Base-by-base conservation (phyloP, 345 rosid genomes). In the Draba incana region DNA sequence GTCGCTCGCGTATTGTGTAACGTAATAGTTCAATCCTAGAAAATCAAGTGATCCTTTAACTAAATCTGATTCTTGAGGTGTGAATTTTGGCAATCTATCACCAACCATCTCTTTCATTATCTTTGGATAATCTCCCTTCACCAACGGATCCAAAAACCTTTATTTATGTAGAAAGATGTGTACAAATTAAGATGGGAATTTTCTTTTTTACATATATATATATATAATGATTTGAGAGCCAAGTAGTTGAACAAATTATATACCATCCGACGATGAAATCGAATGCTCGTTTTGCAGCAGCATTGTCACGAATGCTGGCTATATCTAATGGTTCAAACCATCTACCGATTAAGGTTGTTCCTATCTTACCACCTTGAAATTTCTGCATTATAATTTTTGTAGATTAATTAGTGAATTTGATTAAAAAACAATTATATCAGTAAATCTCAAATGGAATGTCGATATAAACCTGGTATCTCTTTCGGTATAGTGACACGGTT, bases 31-130 rank as follows among this genome's bases (percentile, higher is more conserved):
- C n/a, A 77, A 31, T 13, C 80, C 77, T 5, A 77, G 60, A 48
- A 71, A 77, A 61, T 77, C 80, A 33, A 77, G 56, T n/a, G 80
- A 71, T 35, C 69, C 80, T 48, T 50, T 77, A 9, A 71, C 47
- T 25, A 77, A 33, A n/a, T 28, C 57, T 3, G 74, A 68, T 37
- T 77, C 46, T 2, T 2, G n/a, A 16, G 45, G 28, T 23, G 63
- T 49, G 57, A 50, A 76, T 45, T 11, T 41, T 16, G 67, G 75
- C 64, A 76, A 31, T 41, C 68, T 57, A 25, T 41, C 49, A 27
- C 71, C 75, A 4, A 76, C 52, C 2, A 37, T 27, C 0, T 46
- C n/a, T n/a, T 14, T 48, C 60, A 61, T 62, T 61, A 53, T 61
- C 45, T 23, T 5, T 48, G 70, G 70, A 66, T 74, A 74, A 4